Conservation (phyloP, 805 yeast genomes). For the Clavispora santaluciae region DNA sequence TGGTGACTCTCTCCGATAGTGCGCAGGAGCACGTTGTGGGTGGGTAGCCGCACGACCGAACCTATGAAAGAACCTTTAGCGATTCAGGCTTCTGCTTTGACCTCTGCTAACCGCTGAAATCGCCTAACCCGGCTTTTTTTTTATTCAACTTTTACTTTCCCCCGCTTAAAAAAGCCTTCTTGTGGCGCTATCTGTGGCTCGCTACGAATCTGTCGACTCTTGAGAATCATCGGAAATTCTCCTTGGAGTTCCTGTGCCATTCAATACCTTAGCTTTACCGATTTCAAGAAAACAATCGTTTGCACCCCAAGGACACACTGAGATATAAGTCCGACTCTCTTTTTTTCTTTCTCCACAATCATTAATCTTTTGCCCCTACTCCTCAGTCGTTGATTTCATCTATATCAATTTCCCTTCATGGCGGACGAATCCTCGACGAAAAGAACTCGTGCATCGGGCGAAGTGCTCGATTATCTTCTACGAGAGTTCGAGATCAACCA, state of each 20-base stretch:
- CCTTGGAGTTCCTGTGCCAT: no score
- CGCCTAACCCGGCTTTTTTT: no score
- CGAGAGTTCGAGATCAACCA: slow-evolving; percentile 67
- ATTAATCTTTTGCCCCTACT: no score
- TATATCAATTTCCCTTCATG: no score
- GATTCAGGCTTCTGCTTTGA: background rate
- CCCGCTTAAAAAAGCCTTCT: background rate
- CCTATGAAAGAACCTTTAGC: background rate
- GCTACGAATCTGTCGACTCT: no score
- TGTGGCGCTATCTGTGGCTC: background rate
- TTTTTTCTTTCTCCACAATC: background rate
- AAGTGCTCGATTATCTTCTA: slow-evolving; percentile 63
- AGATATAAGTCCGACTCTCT: no score
- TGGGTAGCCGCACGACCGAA: background rate
- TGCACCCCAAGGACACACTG: background rate
- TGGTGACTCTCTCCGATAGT: no score
- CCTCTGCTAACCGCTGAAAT: background rate
- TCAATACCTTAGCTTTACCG: no score
- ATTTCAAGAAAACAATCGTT: background rate
- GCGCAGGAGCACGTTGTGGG: background rate
- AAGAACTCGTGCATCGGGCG: slow-evolving; percentile 76
- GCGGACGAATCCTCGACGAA: slow-evolving; percentile 30
- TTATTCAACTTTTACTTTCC: background rate
- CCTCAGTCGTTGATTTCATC: no score
- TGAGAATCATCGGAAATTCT: no score